These are phyloP conservation scores for Aspergillus conjunctus DNA, from an alignment of 495 filamentous ascomycete species.

Conservation along the genomic window DNA sequence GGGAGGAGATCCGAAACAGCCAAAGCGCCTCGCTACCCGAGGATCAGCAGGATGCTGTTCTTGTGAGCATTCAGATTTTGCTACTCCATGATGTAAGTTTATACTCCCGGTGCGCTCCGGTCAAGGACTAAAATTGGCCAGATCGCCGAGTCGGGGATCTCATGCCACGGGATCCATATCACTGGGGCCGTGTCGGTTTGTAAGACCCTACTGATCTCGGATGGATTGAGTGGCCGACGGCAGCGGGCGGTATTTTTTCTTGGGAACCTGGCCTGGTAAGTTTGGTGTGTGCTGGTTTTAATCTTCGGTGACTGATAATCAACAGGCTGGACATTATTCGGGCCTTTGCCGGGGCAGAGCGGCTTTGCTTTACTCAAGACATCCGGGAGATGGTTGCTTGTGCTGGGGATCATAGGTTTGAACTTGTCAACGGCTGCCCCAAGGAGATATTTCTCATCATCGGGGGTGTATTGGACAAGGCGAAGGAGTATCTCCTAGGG, in stretches of 20 bases:
- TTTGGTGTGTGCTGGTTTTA: neutral
- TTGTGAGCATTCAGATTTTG: slow-evolving; percentile 43
- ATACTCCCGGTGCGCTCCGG: neutral
- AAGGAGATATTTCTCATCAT: slow-evolving; percentile 40
- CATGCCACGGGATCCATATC: slow-evolving; percentile 42
- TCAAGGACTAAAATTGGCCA: slow-evolving; percentile 9
- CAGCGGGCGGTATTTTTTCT: slow-evolving; percentile 42
- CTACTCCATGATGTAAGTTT: slow-evolving; percentile 43
- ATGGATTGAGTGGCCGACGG: slow-evolving; percentile 29
- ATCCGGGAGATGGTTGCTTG: slow-evolving; percentile 35
- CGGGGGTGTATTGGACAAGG: slow-evolving; percentile 34
- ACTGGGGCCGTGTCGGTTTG: slow-evolving; percentile 45
- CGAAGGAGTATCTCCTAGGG: slow-evolving; percentile 35
- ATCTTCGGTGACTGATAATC: neutral
- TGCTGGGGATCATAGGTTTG: slow-evolving; percentile 35
- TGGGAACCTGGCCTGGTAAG: slow-evolving; percentile 41
- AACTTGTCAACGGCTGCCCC: slow-evolving; percentile 42
- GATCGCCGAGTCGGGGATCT: slow-evolving; percentile 43
- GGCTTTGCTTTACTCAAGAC: slow-evolving; percentile 39
- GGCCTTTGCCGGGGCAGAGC: slow-evolving; percentile 34
- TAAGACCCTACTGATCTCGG: slow-evolving; percentile 33
- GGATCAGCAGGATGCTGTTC: slow-evolving; percentile 38
- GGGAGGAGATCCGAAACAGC: slow-evolving; percentile 32
- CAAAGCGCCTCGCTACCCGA: slow-evolving; percentile 29
- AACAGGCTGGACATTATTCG: slow-evolving; percentile 43